These are phyloP conservation scores for Colletotrichum sp. DNA, from an alignment of 2,329 filamentous ascomycete genomes.

Conservation along the genomic window DNA sequence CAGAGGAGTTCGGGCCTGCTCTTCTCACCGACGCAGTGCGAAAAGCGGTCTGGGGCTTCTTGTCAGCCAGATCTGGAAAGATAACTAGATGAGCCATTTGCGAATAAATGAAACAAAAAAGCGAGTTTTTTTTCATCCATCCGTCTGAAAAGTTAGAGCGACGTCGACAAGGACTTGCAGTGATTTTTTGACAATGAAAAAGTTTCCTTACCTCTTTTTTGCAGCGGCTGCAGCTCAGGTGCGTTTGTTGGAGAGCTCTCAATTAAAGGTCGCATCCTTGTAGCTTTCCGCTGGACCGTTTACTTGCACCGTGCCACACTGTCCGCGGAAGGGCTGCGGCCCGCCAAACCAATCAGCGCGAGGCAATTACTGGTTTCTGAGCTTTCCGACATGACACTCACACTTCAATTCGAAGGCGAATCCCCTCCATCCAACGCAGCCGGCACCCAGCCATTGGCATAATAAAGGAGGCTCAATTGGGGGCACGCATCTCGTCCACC, in stretches of 20 bases:
- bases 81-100: background rate
- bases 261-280: background rate
- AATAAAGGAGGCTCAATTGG: constrained; percentile 25
- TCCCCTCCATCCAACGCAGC: constrained; percentile 20
- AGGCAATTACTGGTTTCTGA: constrained; percentile 4
- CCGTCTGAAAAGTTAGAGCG: background rate
- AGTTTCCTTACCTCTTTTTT: background rate
- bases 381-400: constrained; percentile 21
- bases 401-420: constrained; percentile 18
- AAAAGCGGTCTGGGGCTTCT: background rate
- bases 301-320: background rate
- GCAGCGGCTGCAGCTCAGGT: background rate
- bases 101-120: background rate
- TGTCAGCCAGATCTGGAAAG: background rate
- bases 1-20: background rate
- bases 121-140: background rate
- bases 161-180: background rate
- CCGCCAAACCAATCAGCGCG: constrained; percentile 18
- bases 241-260: background rate
- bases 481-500: constrained; percentile 23
- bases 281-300: background rate
- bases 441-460: constrained; percentile 21
- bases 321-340: background rate
- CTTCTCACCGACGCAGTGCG: background rate
- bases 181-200: background rate